phyloP scores from a whole-genome alignment of 2,329 filamentous ascomycete species.

The Dissoconium aciculare region DNA sequence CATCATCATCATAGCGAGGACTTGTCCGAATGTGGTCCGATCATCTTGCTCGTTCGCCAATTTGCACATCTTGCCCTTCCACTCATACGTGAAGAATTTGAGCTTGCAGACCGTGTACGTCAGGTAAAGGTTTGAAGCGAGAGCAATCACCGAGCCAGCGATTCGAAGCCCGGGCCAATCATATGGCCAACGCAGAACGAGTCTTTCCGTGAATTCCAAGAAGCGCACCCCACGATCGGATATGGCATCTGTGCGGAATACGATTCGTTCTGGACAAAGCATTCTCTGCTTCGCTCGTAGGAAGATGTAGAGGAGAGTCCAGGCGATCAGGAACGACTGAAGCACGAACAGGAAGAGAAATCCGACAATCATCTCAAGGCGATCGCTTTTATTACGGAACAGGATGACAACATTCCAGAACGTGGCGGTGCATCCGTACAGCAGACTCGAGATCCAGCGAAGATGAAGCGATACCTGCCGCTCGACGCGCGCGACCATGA shows the following conservation, averaged over 20 bases:
- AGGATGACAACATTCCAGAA: background rate
- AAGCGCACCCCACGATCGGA: background rate
- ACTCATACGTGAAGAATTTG: too few relatives aligned
- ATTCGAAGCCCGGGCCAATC: too few relatives aligned
- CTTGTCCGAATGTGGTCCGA: background rate
- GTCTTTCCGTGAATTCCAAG: background rate
- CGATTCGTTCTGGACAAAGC: background rate
- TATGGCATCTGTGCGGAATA: background rate
- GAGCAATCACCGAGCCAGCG: too few relatives aligned
- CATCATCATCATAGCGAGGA: background rate
- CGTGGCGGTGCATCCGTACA: background rate
- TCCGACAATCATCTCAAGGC: background rate
- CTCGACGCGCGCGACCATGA: background rate
- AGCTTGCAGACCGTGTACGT: background rate
- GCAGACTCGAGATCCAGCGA: background rate
- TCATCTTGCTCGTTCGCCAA: background rate
- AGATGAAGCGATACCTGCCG: background rate
- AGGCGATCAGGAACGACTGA: background rate
- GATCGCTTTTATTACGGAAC: too few relatives aligned
- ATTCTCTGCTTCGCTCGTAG: background rate
- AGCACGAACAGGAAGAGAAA: background rate
- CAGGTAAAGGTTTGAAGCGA: background rate
- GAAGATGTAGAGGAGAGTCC: background rate
- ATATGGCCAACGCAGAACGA: too few relatives aligned
- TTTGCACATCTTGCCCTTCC: background rate